Base-by-base conservation (phyloP, 148 eudicot species). In the Silene latifolia region DNA sequence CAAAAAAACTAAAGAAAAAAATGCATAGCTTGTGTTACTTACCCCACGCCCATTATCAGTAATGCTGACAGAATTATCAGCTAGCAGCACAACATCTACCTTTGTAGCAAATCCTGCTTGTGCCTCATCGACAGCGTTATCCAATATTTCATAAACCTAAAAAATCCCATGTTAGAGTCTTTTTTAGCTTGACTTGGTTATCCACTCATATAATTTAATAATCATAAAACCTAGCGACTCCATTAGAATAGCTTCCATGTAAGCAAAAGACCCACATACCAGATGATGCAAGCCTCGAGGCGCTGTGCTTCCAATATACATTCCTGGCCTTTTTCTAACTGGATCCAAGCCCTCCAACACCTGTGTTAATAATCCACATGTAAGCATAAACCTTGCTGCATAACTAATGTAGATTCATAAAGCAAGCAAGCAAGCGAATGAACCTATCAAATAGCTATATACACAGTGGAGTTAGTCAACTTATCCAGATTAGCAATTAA, bases 251-350 rank as follows among this genome's bases (percentile, higher is more conserved):
- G 67, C 65, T 17, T 48, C 61, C 19, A 35, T 70, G 19, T 54
- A 75, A 62, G 51, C 48, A 60, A 75, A 58, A 69, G 21, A 19
- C 35, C 56, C 42, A 56, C 42, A 72, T 85, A 95, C 97, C 96
- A 95, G 73, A 78, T 95, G 99, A 82, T 92, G 97, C 80, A 95
- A 82, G 62, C 99, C 99, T 79, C 99, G 99, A 84, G 87, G 82
- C 44, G 97, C 99, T 67, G 99, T 95, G 80, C 96, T 92, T 85
- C 99, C 99, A 54, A 95, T 90, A 82, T 95, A 95, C 99, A 95
- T 95, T n/a, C n/a, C n/a, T n/a, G n/a, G n/a, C n/a, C n/a, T n/a
- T n/a, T n/a, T n/a, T n/a, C n/a, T n/a, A n/a, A n/a, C n/a, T n/a
- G n/a, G n/a, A n/a, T n/a, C n/a, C n/a, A n/a, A n/a, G n/a, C n/a